A percentile compares a stretch with the other conserved stretches of the same genome.
phyloP scores from a whole-genome alignment of 1,284 basidiomycete genomes.

The Apiotrichum laibachii region DNA sequence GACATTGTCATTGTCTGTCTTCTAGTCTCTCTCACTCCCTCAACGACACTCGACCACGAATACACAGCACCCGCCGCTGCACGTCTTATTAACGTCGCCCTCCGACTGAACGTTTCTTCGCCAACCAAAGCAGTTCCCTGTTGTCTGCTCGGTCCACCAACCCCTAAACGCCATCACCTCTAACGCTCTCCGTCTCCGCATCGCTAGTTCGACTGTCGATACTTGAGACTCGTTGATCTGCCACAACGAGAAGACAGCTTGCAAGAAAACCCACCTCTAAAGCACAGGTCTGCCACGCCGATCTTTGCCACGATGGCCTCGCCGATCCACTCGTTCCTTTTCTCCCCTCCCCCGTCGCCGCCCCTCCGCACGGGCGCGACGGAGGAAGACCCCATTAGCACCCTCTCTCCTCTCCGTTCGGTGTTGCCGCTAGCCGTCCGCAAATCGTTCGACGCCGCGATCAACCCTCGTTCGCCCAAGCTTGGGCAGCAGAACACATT shows the following conservation, averaged over 20 bases:
- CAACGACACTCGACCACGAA: no score
- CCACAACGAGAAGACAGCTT: neutral
- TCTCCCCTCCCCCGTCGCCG: slow-evolving; percentile 48
- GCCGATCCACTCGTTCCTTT: slow-evolving; percentile 46
- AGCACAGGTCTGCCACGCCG: no score
- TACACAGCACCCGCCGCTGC: no score
- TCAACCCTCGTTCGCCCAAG: neutral
- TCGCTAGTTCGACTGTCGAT: neutral
- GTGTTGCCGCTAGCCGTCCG: slow-evolving; percentile 17
- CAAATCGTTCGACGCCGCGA: slow-evolving; percentile 4
- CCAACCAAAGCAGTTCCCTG: no score
- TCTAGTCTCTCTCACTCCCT: no score
- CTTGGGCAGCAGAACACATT: neutral
- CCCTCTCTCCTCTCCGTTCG: slow-evolving; percentile 30
- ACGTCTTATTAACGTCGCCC: no score
- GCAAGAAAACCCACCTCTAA: neutral
- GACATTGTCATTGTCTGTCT: no score
- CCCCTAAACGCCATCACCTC: no score
- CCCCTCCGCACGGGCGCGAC: slow-evolving; percentile 12
- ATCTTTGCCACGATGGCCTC: slow-evolving; percentile 34
- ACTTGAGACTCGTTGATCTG: neutral
- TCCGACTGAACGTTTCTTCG: no score
- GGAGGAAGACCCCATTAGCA: slow-evolving; percentile 13
- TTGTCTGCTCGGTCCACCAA: no score
- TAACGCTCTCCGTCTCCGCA: no score